Conservation (phyloP, 345 rosid genomes). For the Rhizophora apiculata region DNA sequence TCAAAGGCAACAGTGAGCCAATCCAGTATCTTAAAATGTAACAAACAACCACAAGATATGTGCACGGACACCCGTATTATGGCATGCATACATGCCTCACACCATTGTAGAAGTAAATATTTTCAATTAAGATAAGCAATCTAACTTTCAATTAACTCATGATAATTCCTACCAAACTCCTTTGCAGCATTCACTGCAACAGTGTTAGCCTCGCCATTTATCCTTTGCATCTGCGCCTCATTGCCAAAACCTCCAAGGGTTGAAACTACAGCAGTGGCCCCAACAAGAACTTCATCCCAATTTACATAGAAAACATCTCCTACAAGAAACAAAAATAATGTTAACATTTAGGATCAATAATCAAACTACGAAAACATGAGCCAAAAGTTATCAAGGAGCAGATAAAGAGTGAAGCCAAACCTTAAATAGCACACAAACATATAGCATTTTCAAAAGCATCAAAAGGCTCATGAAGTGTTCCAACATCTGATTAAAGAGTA, state of each 20-base stretch:
- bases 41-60: neutral
- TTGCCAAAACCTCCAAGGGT: conserved; percentile 91
- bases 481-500: too few species aligned
- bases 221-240: conserved; percentile 87
- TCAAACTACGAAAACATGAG: neutral
- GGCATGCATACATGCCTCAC: neutral
- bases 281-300: conserved; percentile 92
- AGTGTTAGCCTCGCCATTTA: conserved; percentile 83
- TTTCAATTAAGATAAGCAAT: neutral
- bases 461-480: neutral
- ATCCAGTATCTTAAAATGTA: too few species aligned
- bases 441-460: neutral
- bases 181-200: conserved; percentile 81
- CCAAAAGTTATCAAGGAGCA: neutral
- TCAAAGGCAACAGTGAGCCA: too few species aligned
- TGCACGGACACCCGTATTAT: neutral
- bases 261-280: conserved; percentile 88
- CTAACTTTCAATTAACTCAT: neutral
- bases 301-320: conserved; percentile 91
- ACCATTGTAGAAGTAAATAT: neutral
- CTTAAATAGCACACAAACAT: neutral
- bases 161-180: conserved; percentile 54
- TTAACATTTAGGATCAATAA: neutral
- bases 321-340: conserved; percentile 23
- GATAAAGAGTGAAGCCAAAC: neutral